Conservation (phyloP, 345 rosid species). For the Capsella bursapastoris region DNA sequence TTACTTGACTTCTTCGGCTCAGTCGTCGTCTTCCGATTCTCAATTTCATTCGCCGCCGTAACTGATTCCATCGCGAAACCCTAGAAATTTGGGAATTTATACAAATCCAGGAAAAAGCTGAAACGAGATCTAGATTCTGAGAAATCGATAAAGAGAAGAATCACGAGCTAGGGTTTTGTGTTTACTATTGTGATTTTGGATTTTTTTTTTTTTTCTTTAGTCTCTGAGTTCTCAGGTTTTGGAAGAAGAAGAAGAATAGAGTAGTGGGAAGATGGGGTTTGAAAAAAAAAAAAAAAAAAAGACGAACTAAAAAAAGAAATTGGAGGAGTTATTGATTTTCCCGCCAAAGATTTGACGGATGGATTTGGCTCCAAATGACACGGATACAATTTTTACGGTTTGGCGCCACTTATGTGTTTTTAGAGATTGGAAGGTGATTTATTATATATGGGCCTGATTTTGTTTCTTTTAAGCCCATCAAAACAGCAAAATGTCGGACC, state of each 20-base stretch:
- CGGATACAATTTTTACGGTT: not conserved
- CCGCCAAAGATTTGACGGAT: slow-evolving; percentile 39
- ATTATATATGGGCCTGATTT: not conserved
- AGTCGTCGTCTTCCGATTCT: slow-evolving; percentile 33
- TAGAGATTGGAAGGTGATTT: not conserved
- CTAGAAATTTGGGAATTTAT: not conserved
- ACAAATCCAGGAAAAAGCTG: not conserved
- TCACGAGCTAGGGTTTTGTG: not conserved
- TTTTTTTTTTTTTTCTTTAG: not conserved
- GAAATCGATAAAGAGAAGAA: not conserved
- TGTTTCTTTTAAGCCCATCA: not conserved
- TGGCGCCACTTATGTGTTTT: not conserved
- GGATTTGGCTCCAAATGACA: slow-evolving; percentile 40
- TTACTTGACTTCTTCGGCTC: slow-evolving; percentile 43
- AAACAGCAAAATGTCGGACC: not conserved
- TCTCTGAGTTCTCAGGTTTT: not conserved
- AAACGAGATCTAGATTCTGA: slow-evolving; percentile 20
- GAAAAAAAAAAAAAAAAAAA: not conserved
- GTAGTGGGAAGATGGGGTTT: slow-evolving; percentile 1
- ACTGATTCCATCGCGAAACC: slow-evolving; percentile 38
- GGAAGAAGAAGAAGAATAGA: not conserved
- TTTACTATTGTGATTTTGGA: not conserved
- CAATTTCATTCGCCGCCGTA: slow-evolving; percentile 25
- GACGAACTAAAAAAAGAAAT: not conserved
- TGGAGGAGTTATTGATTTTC: slow-evolving; percentile 16